Percentiles rank a stretch among this genome's conserved stretches.
Evolutionary conservation across 164 flowering plant genomes (phyloP).

Genomic region (Vitis rotundifolia): DNA sequence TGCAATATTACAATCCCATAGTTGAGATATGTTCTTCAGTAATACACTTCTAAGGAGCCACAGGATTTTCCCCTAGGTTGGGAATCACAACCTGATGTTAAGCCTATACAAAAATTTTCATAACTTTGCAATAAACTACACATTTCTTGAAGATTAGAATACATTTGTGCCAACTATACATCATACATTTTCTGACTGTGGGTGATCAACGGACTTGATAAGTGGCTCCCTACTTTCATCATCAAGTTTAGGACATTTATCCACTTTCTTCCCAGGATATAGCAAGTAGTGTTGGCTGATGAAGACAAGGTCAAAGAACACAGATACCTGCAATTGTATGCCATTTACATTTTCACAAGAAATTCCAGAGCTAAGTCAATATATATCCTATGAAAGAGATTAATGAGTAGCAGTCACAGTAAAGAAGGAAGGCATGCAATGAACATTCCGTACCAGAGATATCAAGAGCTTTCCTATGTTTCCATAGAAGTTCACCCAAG

Average conservation of each 20-base stretch:
- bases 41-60: too few species aligned
- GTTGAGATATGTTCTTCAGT: too few species aligned
- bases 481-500: constrained; percentile 86
- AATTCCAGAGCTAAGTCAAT: neutral
- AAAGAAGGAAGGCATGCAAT: neutral
- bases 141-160: neutral
- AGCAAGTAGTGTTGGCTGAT: constrained; percentile 81
- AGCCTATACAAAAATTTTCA: neutral
- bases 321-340: constrained; percentile 58
- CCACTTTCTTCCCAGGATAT: constrained; percentile 47
- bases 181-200: constrained; percentile 21
- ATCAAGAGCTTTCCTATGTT: constrained; percentile 86
- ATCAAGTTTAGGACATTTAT: constrained; percentile 5
- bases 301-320: constrained; percentile 78
- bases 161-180: neutral
- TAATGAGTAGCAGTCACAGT: neutral
- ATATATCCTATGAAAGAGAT: neutral
- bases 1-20: too few species aligned
- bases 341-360: neutral
- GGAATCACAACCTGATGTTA: too few species aligned
- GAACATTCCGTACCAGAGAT: constrained; percentile 61
- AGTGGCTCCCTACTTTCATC: constrained; percentile 31
- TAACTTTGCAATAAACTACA: neutral
- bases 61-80: too few species aligned
- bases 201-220: constrained; percentile 16